Conservation (phyloP, 176 grass and related monocot genomes). For the Areca catechu region DNA sequence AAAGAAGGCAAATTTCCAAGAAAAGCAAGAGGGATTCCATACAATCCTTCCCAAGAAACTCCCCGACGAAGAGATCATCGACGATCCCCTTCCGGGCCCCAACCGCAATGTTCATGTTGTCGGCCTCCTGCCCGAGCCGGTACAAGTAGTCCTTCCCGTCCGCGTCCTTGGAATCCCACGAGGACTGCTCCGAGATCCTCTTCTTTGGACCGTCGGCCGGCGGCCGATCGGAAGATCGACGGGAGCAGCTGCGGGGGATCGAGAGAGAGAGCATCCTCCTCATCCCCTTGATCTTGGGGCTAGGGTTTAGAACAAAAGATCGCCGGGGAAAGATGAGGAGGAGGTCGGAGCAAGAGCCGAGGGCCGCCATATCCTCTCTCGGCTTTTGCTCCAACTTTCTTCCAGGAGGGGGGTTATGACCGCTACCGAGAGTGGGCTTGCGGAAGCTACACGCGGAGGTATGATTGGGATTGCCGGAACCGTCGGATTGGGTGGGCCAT, state of each 20-base stretch:
- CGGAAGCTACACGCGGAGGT: too few relatives aligned
- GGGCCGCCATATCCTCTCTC: conserved; percentile 8
- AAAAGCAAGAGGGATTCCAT: background rate
- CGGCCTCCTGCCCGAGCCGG: conserved; percentile 70
- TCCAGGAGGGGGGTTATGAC: too few relatives aligned
- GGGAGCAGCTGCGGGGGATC: background rate
- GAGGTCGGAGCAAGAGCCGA: conserved; percentile 1
- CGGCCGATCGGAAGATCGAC: background rate
- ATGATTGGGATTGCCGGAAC: too few relatives aligned
- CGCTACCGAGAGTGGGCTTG: too few relatives aligned
- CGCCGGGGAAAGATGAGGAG: background rate
- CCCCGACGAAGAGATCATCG: conserved; percentile 74
- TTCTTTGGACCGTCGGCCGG: conserved; percentile 6
- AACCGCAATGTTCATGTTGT: conserved; percentile 85
- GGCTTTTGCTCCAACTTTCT: too few relatives aligned
- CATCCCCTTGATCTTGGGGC: background rate
- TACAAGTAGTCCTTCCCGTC: conserved; percentile 79
- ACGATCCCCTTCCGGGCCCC: conserved; percentile 58
- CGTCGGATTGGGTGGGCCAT: too few relatives aligned
- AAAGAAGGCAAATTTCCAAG: background rate
- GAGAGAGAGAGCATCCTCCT: background rate
- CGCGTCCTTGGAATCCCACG: conserved; percentile 61
- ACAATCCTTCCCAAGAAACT: conserved; percentile 89
- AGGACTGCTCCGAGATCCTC: conserved; percentile 57
- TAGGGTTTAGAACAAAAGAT: background rate